Evolutionary conservation across 2,329 filamentous ascomycete genomes (phyloP).

Genomic region (Alternaria gansuensis): DNA sequence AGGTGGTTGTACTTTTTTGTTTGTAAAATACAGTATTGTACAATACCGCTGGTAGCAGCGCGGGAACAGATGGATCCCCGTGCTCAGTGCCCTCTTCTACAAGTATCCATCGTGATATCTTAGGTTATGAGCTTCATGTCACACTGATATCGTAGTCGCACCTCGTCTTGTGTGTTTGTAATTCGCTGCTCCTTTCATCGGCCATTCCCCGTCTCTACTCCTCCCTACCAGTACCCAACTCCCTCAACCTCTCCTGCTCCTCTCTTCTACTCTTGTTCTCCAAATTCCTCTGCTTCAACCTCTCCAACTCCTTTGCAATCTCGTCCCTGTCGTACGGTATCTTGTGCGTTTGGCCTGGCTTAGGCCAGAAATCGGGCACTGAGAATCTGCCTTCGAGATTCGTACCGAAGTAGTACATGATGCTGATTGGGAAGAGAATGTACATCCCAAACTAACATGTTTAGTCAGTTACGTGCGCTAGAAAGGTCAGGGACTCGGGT

Average conservation of each 20-base stretch:
- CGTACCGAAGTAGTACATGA: constrained; percentile 99
- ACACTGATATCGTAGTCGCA: background rate
- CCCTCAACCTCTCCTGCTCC: constrained; percentile 49
- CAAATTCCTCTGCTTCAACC: constrained; percentile 66
- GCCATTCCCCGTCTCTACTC: constrained; percentile 16
- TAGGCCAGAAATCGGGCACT: constrained; percentile 94
- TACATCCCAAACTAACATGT: constrained; percentile 90
- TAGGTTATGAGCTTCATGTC: background rate
- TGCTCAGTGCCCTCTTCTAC: constrained; percentile 36
- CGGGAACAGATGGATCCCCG: constrained; percentile 35
- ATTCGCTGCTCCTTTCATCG: background rate
- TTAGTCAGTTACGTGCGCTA: background rate
- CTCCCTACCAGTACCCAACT: constrained; percentile 27
- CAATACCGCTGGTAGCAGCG: constrained; percentile 40
- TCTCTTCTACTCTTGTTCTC: constrained; percentile 60
- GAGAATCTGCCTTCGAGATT: constrained; percentile 89
- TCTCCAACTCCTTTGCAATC: constrained; percentile 80
- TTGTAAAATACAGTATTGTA: constrained; percentile 18
- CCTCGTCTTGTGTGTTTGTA: background rate
- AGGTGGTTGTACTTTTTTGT: constrained; percentile 4
- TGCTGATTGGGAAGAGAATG: constrained; percentile 96
- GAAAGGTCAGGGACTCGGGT: background rate
- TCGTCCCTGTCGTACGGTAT: constrained; percentile 81
- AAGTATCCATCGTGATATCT: background rate
- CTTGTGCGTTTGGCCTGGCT: constrained; percentile 76